A percentile compares a stretch with the other conserved stretches of the same genome.
Evolutionary conservation across 257 asterid genomes (phyloP).

Genomic region (Cinchona pubescens): DNA sequence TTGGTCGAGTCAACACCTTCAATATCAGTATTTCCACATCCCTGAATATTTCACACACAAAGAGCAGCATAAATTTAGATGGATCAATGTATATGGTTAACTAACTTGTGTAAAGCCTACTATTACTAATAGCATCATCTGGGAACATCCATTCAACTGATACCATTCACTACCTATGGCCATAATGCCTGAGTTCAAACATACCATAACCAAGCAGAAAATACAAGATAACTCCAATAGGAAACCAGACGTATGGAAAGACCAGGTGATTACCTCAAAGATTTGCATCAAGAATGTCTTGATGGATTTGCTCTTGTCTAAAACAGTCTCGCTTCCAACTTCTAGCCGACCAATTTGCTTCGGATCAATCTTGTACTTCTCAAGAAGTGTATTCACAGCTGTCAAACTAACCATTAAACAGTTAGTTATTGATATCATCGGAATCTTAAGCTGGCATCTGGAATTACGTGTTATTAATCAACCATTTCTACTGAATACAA

Average conservation of each 20-base stretch:
- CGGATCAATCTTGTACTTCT: slow-evolving; percentile 77
- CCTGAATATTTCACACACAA: slow-evolving; percentile 42
- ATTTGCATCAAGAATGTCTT: slow-evolving; percentile 97
- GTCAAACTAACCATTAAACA: slow-evolving; percentile 70
- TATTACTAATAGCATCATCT: neutral
- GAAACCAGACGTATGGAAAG: neutral
- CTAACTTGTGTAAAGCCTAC: neutral
- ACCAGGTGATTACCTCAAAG: slow-evolving; percentile 63
- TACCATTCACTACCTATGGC: neutral
- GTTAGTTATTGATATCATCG: neutral
- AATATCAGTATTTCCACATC: slow-evolving; percentile 84
- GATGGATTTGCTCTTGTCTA: slow-evolving; percentile 97
- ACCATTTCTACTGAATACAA: neutral
- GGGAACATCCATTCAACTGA: neutral
- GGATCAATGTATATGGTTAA: neutral
- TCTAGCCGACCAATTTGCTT: slow-evolving; percentile 93
- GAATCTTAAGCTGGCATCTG: neutral
- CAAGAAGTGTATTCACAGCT: slow-evolving; percentile 81
- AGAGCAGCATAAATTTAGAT: slow-evolving; percentile 20
- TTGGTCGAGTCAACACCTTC: slow-evolving; percentile 99
- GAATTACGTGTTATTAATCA: neutral
- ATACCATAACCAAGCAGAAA: neutral
- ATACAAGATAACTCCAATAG: neutral
- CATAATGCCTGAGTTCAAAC: neutral
- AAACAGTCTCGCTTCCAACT: slow-evolving; percentile 97